Base-by-base conservation (phyloP, 2,329 filamentous ascomycete species). In the Aspergillus novoparasiticus region DNA sequence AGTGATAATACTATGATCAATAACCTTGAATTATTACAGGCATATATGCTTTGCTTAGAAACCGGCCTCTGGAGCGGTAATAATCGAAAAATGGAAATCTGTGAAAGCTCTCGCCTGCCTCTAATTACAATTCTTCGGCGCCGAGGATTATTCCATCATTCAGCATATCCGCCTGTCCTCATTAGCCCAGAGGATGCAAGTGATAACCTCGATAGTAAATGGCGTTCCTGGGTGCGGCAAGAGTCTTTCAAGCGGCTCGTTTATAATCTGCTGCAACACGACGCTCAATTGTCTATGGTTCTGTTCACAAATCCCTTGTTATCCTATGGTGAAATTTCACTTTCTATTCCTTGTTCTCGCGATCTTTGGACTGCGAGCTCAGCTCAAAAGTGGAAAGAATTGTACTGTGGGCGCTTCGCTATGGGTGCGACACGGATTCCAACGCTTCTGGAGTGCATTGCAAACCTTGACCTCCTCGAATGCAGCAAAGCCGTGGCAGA, bases 81-180 rank as follows among this genome's bases (percentile, higher is more conserved):
- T 16, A 73, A 70, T 14, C 70, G 78, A 1, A 80, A 80, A 34
- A 74, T 79, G 6, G 78, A 80, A 57, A 77, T 80, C n/a, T 74
- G 76, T 5, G 78, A 80, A 54, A 75, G 74, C 34, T 78, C 79
- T 57, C 68, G 78, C 32, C 72, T 76, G 34, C 75, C 76, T 0
- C 61, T 76, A 0, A 48, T 80, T 6, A 80, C 77, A 5, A 80
- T 80, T 73, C 62, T 79, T 48, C 70, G 77, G 2, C 72, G 77
- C 0, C 72, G 71, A 21, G 74, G 75, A 5, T 74, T 72, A 54
- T 74, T 79, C 55, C 69, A 70, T 36, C 65, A 65, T 12, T 70
- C 68, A 1, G 62, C 64, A 0, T 75, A 36, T 46, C 19, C 39
- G 4, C 39, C 39, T n/a, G 39, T 41, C 19, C 19, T 41, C 39